phyloP scores from a whole-genome alignment of 495 filamentous ascomycete species.

The Pseudomonodictys pantanalensis region DNA sequence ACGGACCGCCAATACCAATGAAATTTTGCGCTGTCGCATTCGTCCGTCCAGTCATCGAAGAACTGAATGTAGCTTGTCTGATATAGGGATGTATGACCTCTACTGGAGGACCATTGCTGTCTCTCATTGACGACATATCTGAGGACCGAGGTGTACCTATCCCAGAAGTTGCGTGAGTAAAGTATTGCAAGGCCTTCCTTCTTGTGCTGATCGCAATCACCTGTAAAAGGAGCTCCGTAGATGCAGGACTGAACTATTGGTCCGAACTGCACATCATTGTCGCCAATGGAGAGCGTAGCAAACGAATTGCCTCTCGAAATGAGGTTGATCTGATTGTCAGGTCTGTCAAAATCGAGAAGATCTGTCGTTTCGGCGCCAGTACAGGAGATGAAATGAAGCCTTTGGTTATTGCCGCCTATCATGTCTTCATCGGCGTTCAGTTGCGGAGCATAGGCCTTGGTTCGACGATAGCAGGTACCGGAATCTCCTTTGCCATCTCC shows the following conservation, averaged over 20 bases:
- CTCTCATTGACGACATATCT: not conserved
- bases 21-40: conserved; percentile 9
- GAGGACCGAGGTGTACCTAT: not conserved
- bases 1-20: not conserved
- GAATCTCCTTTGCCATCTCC: not conserved
- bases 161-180: not conserved
- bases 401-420: not conserved
- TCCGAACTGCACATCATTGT: conserved; percentile 8
- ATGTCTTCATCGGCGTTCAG: not conserved
- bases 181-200: not conserved
- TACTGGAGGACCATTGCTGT: not conserved
- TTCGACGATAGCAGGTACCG: not conserved
- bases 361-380: conserved; percentile 4
- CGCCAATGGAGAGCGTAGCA: conserved; percentile 14
- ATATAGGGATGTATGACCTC: not conserved
- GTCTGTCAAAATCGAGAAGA: not conserved
- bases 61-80: conserved; percentile 13
- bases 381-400: conserved; percentile 4
- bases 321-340: conserved; percentile 5
- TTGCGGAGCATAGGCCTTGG: not conserved
- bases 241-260: conserved; percentile 4
- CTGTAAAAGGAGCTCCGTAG: not conserved
- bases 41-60: conserved; percentile 5
- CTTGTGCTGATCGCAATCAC: not conserved
- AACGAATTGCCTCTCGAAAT: not conserved